Conservation (phyloP, 495 filamentous ascomycete species). For the Neurospora terricola region DNA sequence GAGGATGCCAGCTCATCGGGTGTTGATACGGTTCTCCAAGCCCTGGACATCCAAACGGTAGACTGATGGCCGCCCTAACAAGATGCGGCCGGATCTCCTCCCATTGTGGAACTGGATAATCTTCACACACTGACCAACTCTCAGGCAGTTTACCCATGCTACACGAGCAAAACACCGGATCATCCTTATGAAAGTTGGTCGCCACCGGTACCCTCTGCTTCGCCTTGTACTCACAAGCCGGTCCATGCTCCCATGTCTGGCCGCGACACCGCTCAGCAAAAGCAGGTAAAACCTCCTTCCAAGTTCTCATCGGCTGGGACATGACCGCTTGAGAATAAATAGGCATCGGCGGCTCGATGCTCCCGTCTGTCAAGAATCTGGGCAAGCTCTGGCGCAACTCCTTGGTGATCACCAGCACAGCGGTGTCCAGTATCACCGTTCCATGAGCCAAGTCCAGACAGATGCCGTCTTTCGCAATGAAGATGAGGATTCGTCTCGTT, state of each 20-base stretch:
- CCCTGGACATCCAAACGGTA: background rate
- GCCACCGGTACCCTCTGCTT: background rate
- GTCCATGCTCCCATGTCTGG: background rate
- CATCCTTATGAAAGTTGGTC: background rate
- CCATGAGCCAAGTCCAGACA: background rate
- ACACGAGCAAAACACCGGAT: background rate
- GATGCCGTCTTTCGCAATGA: background rate
- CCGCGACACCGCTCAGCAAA: background rate
- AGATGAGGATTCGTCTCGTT: background rate
- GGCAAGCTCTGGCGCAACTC: background rate
- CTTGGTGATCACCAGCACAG: background rate
- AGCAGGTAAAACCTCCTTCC: background rate
- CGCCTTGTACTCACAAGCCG: background rate
- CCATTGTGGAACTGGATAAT: background rate
- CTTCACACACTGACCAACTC: background rate
- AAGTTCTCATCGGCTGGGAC: background rate
- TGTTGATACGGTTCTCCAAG: background rate
- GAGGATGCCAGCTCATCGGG: background rate
- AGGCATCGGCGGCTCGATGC: background rate
- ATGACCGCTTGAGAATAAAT: background rate
- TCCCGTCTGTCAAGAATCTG: background rate
- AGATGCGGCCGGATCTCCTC: background rate
- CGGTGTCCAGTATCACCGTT: background rate
- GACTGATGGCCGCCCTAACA: background rate
- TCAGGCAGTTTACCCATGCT: background rate